Percentiles rank a stretch among this genome's conserved stretches.
These are phyloP conservation scores for Globisporangium polare DNA, from an alignment of 352 stramenopile species.

Conservation along the genomic window DNA sequence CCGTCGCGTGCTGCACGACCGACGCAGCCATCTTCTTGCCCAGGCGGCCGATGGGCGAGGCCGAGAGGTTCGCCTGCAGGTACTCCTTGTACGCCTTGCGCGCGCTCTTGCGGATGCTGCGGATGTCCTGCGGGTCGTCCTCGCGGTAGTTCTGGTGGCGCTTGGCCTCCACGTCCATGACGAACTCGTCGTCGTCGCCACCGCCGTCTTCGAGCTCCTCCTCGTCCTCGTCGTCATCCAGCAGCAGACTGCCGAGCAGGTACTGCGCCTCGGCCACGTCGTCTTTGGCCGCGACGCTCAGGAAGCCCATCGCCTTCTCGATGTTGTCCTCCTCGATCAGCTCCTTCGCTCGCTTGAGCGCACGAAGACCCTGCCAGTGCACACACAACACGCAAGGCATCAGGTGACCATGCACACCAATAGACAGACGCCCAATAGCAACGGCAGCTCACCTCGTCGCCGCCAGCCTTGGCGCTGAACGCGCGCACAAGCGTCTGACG, in stretches of 20 bases:
- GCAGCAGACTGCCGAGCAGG: conserved; percentile 57
- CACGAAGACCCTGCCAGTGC: conserved; percentile 28
- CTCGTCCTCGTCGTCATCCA: conserved; percentile 35
- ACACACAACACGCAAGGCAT: not conserved
- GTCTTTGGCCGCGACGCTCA: conserved; percentile 57
- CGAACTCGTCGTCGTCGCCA: conserved; percentile 30
- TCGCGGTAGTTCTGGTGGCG: conserved; percentile 38
- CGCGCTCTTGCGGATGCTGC: conserved; percentile 74
- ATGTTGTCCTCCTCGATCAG: conserved; percentile 56
- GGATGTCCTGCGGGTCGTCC: conserved; percentile 60
- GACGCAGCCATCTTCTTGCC: conserved; percentile 23
- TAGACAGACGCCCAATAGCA: not conserved
- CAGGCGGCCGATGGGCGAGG: conserved; percentile 5
- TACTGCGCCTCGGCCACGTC: conserved; percentile 75
- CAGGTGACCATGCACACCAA: not conserved
- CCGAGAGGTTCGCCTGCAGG: conserved; percentile 37
- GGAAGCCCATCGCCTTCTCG: conserved; percentile 48
- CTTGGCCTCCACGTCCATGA: conserved; percentile 69
- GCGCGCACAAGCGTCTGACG: conserved; percentile 8
- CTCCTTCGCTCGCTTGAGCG: conserved; percentile 55
- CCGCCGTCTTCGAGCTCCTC: conserved; percentile 15
- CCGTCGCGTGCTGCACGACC: conserved; percentile 35
- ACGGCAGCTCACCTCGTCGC: conserved; percentile 1
- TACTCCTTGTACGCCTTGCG: conserved; percentile 77
- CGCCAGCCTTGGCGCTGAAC: conserved; percentile 18